A percentile compares a stretch with the other conserved stretches of the same genome.
These are phyloP conservation scores for Asterella californica DNA, from an alignment of 225 moss, liverwort and hornwort species.

Conservation along the genomic window DNA sequence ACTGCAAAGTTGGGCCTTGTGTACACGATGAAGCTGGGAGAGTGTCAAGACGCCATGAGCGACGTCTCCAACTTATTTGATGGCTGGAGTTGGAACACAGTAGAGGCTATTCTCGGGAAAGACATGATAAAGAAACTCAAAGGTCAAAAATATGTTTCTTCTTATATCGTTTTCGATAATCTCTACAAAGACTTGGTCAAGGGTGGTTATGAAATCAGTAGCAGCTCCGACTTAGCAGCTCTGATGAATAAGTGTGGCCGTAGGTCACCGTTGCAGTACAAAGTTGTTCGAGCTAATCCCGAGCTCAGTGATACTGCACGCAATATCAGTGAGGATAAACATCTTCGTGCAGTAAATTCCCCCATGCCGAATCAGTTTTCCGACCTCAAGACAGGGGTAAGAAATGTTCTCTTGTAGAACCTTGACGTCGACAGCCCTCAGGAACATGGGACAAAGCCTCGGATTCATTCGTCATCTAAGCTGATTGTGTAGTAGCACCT, in stretches of 20 bases:
- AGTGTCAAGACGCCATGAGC: not conserved
- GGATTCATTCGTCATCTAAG: too few relatives aligned
- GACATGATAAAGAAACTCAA: not conserved
- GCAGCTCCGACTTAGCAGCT: not conserved
- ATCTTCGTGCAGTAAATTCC: not conserved
- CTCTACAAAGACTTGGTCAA: not conserved
- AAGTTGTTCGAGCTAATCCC: not conserved
- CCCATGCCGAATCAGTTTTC: not conserved
- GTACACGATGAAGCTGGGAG: conserved; percentile 2
- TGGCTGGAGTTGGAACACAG: not conserved
- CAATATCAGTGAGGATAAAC: not conserved
- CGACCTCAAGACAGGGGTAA: not conserved
- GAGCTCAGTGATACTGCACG: conserved; percentile 1
- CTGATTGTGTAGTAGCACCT: too few relatives aligned
- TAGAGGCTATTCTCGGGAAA: conserved; percentile 1
- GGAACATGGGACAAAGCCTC: too few relatives aligned
- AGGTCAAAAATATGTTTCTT: not conserved
- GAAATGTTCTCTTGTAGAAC: not conserved
- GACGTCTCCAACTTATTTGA: not conserved
- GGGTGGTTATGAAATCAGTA: not conserved
- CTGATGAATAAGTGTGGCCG: not conserved
- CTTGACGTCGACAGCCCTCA: too few relatives aligned
- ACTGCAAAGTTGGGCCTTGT: not conserved
- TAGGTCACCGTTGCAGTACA: not conserved
- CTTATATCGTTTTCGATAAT: not conserved